Evolutionary conservation across 306 rosid genomes (phyloP).

Genomic region (Glycyrrhiza uralensis): DNA sequence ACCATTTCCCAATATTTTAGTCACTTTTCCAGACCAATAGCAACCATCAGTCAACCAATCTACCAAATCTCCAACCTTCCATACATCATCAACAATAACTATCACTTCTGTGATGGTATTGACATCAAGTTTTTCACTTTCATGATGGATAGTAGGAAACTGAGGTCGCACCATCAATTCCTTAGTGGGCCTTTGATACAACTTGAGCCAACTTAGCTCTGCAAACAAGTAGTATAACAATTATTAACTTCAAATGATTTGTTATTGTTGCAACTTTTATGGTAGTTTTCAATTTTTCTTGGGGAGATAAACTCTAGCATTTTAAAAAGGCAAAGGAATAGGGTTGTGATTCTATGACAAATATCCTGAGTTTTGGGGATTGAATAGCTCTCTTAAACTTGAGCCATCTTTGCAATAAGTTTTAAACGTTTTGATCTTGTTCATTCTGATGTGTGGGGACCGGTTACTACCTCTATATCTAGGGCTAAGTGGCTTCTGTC

Average conservation of each 20-base stretch:
- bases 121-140: conserved; percentile 49
- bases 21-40: conserved; percentile 71
- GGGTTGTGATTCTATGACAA: neutral
- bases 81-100: conserved; percentile 40
- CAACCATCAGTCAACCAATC: conserved; percentile 76
- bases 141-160: conserved; percentile 49
- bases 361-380: neutral
- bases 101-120: conserved; percentile 41
- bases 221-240: conserved; percentile 32
- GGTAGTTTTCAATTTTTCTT: neutral
- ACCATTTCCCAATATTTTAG: conserved; percentile 43
- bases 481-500: too few relatives aligned
- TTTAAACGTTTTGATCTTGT: too few relatives aligned
- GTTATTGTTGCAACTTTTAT: neutral
- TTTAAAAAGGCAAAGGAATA: neutral
- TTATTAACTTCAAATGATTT: neutral
- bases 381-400: neutral
- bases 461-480: too few relatives aligned
- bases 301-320: neutral
- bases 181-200: conserved; percentile 44
- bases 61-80: conserved; percentile 86
- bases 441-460: too few relatives aligned
- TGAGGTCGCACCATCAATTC: conserved; percentile 70
- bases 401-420: too few relatives aligned
- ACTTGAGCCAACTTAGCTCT: conserved; percentile 47